These are phyloP conservation scores for Sporothrix humicola DNA, from an alignment of 2,329 filamentous ascomycete genomes.

Conservation along the genomic window DNA sequence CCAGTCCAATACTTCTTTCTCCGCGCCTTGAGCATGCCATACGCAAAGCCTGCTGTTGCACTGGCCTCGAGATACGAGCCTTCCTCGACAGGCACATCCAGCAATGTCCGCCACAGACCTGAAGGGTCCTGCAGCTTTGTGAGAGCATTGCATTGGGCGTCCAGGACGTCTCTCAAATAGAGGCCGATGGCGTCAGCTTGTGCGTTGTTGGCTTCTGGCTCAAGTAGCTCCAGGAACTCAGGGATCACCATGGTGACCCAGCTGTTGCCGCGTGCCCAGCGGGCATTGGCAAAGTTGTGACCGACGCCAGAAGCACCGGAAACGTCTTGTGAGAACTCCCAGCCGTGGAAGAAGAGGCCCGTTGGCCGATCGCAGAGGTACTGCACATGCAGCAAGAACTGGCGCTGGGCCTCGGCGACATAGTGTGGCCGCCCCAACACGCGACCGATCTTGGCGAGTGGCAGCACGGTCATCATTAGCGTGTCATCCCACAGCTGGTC, in stretches of 20 bases:
- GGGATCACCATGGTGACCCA: constrained; percentile 87
- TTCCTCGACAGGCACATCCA: constrained; percentile 68
- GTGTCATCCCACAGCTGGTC: constrained; percentile 86
- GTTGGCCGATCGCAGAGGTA: constrained; percentile 76
- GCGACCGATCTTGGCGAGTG: constrained; percentile 78
- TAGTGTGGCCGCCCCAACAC: constrained; percentile 73
- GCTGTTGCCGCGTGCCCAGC: constrained; percentile 67
- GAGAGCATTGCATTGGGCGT: constrained; percentile 72
- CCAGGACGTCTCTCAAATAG: constrained; percentile 66
- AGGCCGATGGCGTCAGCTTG: constrained; percentile 62
- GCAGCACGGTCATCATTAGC: constrained; percentile 85
- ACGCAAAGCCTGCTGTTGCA: constrained; percentile 80
- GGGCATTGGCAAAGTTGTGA: constrained; percentile 64
- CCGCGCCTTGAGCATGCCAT: constrained; percentile 76
- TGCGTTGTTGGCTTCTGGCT: constrained; percentile 59
- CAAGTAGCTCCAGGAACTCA: constrained; percentile 76
- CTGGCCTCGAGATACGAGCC: constrained; percentile 79
- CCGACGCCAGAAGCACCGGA: constrained; percentile 45
- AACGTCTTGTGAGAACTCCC: constrained; percentile 70
- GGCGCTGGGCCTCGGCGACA: constrained; percentile 75
- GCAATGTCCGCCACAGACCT: constrained; percentile 76
- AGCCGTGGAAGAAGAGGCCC: constrained; percentile 81
- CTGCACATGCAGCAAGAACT: constrained; percentile 78
- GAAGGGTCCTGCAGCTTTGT: constrained; percentile 62
- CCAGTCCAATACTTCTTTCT: constrained; percentile 72